Conservation (phyloP, 148 eudicot genomes). For the Fagopyrum homotropicum region DNA sequence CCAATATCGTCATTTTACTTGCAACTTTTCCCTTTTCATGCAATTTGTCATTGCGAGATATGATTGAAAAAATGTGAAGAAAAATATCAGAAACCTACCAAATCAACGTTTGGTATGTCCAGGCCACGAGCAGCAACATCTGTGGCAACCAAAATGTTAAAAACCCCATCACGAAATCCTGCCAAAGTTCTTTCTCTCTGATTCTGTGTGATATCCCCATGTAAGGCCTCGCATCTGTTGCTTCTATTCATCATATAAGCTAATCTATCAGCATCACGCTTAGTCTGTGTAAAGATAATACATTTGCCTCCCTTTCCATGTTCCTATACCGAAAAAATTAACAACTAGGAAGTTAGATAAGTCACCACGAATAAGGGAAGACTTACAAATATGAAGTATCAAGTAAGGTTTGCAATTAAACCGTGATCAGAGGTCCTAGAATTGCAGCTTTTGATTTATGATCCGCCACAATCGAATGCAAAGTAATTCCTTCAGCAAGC, state of each 20-base stretch:
- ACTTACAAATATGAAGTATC: neutral
- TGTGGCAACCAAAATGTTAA: constrained; percentile 83
- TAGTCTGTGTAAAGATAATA: constrained; percentile 93
- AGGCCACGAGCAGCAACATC: constrained; percentile 99
- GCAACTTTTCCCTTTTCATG: neutral
- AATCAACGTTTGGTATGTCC: constrained; percentile 93
- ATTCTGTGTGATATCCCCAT: constrained; percentile 83
- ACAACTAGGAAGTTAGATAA: neutral
- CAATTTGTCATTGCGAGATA: neutral
- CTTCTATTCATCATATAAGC: constrained; percentile 55
- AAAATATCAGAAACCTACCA: constrained; percentile 38
- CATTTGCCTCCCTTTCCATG: constrained; percentile 92
- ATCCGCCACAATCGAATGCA: constrained; percentile 52
- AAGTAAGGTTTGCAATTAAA: constrained; percentile 18
- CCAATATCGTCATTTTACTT: neutral
- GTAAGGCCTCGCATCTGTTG: constrained; percentile 68
- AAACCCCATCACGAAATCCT: constrained; percentile 65
- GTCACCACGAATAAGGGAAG: neutral
- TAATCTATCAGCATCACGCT: constrained; percentile 86
- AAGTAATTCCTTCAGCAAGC: constrained; percentile 82
- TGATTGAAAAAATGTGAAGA: neutral
- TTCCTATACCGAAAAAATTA: constrained; percentile 38
- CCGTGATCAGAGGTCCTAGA: constrained; percentile 61
- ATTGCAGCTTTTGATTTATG: constrained; percentile 53
- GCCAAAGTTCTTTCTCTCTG: constrained; percentile 88